These are phyloP conservation scores for Chaetomiaceae sp. DNA, from an alignment of 2,329 filamentous ascomycete genomes.

Conservation along the genomic window DNA sequence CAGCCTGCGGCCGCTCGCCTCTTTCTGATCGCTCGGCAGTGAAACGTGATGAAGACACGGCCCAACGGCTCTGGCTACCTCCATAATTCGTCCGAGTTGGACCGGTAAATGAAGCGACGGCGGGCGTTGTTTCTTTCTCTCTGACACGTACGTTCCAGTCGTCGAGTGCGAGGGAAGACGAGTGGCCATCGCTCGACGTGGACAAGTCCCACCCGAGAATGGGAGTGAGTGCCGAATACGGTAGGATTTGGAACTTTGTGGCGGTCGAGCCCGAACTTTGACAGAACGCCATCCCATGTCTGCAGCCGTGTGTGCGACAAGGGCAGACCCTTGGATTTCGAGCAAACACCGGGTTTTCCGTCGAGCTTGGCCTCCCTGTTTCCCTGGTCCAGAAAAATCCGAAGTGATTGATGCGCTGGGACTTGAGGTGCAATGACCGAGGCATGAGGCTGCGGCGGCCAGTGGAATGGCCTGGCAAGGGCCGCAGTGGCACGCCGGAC, in stretches of 20 bases:
- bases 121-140: conserved; percentile 2
- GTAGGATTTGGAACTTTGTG: conserved; percentile 4
- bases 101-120: too few relatives aligned
- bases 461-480: conserved; percentile 7
- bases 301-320: conserved; percentile 1
- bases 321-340: not conserved
- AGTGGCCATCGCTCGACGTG: not conserved
- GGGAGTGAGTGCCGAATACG: not conserved
- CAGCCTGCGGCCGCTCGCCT: conserved; percentile 2
- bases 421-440: conserved; percentile 4
- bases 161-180: not conserved
- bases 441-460: conserved; percentile 1
- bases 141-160: conserved; percentile 4
- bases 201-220: not conserved
- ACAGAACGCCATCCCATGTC: not conserved
- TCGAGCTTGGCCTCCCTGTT: not conserved
- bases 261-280: not conserved
- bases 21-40: conserved; percentile 12
- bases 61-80: not conserved
- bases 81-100: conserved; percentile 2
- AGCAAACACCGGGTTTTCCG: conserved; percentile 9
- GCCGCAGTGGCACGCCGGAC: conserved; percentile 6
- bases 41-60: conserved; percentile 6
- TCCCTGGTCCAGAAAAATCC: not conserved
- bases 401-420: conserved; percentile 7